These are phyloP conservation scores for Cyclospora cayetanensis DNA, from an alignment of 169 alveolate genomes.

Conservation along the genomic window DNA sequence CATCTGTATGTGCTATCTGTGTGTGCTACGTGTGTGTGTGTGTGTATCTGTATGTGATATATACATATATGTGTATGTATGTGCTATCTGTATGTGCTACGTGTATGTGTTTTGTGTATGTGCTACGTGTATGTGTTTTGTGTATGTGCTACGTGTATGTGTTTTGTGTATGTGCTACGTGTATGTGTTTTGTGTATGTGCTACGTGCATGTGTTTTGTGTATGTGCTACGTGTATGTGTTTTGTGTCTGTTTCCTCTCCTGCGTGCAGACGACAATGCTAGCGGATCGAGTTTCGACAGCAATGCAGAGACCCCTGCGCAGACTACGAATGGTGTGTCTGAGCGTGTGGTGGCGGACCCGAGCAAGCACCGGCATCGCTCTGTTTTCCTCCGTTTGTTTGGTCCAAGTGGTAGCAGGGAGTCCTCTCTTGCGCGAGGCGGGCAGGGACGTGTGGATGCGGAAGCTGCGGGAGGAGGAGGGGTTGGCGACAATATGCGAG, in stretches of 20 bases:
- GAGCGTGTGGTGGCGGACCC: background rate
- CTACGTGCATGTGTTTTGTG: background rate
- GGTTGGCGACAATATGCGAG: background rate
- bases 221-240: background rate
- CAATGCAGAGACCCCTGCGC: background rate
- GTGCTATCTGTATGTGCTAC: background rate
- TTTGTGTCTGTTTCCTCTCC: too few species aligned
- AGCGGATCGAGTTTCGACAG: constrained; percentile 29
- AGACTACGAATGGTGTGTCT: background rate
- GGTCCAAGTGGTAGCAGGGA: constrained; percentile 39
- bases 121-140: too few species aligned
- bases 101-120: too few species aligned
- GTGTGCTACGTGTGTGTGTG: background rate
- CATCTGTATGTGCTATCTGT: background rate
- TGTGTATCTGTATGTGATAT: background rate
- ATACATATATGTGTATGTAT: background rate
- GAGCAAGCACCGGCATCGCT: constrained; percentile 8
- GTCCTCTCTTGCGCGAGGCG: constrained; percentile 15
- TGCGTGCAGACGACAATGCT: constrained; percentile 37
- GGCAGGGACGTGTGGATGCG: background rate
- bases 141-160: background rate
- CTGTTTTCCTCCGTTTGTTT: constrained; percentile 15
- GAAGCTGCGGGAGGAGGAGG: background rate
- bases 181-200: too few species aligned
- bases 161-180: too few species aligned